A percentile compares a stretch with the other conserved stretches of the same genome.
Conservation (phyloP, 305 asterid species). For the Lippia alba region DNA sequence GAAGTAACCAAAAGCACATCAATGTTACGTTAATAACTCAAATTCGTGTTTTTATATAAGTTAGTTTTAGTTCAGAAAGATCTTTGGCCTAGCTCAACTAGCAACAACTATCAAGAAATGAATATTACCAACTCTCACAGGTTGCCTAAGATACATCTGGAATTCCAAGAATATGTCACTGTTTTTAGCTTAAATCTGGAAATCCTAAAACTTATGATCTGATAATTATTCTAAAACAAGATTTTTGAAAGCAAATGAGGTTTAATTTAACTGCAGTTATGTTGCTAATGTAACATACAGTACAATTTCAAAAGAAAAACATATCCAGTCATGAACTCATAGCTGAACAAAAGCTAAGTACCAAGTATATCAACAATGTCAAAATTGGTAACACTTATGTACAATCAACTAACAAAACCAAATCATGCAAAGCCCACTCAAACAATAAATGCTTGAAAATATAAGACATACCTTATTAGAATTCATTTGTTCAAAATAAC, state of each 20-base stretch:
- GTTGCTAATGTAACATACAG: not conserved
- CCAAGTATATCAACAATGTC: no score
- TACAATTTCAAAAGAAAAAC: not conserved
- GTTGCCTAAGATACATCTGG: not conserved
- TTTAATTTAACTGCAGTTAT: not conserved
- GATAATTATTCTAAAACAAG: not conserved
- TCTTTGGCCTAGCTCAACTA: no score
- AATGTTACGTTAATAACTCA: conserved; percentile 1
- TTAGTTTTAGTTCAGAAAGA: no score
- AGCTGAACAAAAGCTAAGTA: not conserved
- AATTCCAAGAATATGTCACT: not conserved
- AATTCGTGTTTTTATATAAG: no score
- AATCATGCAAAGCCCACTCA: no score
- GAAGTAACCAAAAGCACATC: not conserved
- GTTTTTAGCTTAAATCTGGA: not conserved
- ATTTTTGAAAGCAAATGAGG: not conserved
- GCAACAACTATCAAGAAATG: not conserved
- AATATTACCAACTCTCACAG: not conserved
- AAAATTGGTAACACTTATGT: no score
- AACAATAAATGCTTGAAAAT: no score
- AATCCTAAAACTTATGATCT: not conserved
- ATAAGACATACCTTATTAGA: no score
- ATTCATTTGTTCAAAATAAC: no score
- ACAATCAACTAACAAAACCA: no score
- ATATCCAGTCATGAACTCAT: not conserved